Percentiles rank a stretch among this genome's conserved stretches.
phyloP scores from a whole-genome alignment of 495 filamentous ascomycete genomes.

The Annulohypoxylon stygium region DNA sequence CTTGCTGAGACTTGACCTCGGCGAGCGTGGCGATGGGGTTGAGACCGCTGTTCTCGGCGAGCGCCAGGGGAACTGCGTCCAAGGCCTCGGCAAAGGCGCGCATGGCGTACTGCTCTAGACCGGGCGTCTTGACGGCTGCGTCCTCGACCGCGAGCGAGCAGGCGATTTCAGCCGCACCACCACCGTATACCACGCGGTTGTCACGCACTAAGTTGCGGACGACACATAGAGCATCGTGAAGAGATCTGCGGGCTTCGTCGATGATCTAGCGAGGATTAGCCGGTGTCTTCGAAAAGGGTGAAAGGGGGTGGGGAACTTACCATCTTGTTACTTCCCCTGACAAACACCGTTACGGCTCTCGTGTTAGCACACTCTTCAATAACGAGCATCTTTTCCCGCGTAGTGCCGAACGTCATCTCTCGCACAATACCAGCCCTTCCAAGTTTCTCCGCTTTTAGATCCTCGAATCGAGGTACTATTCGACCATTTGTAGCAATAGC shows the following conservation, averaged over 20 bases:
- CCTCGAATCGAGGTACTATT: conserved; percentile 97
- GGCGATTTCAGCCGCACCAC: conserved; percentile 96
- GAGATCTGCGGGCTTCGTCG: conserved; percentile 96
- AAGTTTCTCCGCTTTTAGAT: conserved; percentile 89
- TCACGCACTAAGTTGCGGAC: conserved; percentile 96
- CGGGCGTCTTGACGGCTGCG: conserved; percentile 93
- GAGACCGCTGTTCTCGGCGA: conserved; percentile 96
- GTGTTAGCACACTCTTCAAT: conserved; percentile 99
- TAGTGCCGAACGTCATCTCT: conserved; percentile 97
- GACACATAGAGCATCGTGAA: conserved; percentile 97
- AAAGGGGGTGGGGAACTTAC: conserved; percentile 58
- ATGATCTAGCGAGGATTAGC: conserved; percentile 77
- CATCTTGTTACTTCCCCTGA: conserved; percentile 99
- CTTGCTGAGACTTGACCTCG: conserved; percentile 93
- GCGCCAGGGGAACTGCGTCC: conserved; percentile 93
- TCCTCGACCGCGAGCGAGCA: conserved; percentile 97
- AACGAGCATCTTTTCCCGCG: conserved; percentile 98
- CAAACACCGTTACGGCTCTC: conserved; percentile 93
- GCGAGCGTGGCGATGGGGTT: conserved; percentile 96
- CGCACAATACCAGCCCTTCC: conserved; percentile 90
- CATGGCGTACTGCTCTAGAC: conserved; percentile 98
- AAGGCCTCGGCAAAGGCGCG: conserved; percentile 96
- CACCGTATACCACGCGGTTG: conserved; percentile 98
- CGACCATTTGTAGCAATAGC: conserved; percentile 98
- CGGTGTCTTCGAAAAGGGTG: not conserved